These are phyloP conservation scores for Gossypium lobatum DNA, from an alignment of 441 rosid species.

Conservation along the genomic window DNA sequence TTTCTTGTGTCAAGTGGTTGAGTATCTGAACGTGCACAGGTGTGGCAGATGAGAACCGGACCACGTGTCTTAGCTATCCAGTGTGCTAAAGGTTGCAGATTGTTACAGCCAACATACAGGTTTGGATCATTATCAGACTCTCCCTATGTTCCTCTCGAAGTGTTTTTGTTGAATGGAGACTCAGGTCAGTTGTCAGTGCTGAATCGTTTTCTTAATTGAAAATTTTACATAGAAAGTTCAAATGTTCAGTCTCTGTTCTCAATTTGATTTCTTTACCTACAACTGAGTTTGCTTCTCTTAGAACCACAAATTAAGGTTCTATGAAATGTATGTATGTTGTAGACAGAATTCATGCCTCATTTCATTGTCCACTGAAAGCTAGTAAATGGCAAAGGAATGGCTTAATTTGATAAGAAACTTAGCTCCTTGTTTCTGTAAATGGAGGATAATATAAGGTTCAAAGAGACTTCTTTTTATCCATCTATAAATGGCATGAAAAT, in stretches of 20 bases:
- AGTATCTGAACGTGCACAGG: slow-evolving; percentile 40
- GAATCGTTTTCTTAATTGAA: slow-evolving; percentile 52
- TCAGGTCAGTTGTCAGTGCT: slow-evolving; percentile 76
- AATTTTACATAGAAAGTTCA: background rate
- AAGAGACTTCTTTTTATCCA: background rate
- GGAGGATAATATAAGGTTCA: background rate
- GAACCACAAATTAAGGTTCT: background rate
- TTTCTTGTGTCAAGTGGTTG: slow-evolving; percentile 1
- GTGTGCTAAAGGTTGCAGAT: slow-evolving; percentile 66
- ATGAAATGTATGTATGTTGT: background rate
- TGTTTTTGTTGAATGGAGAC: slow-evolving; percentile 79
- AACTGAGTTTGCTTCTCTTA: background rate
- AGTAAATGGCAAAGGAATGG: background rate
- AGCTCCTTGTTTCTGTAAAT: background rate
- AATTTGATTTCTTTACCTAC: background rate
- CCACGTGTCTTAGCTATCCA: slow-evolving; percentile 64
- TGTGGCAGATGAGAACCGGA: slow-evolving; percentile 98
- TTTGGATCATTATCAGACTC: slow-evolving; percentile 65
- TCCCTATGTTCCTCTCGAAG: slow-evolving; percentile 76
- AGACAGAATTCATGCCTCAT: background rate
- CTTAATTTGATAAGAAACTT: slow-evolving; percentile 6
- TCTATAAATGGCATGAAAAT: background rate
- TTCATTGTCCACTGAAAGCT: background rate
- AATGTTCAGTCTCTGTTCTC: background rate
- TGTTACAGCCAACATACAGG: slow-evolving; percentile 78